These are phyloP conservation scores for Trifolium fragiferum DNA, from an alignment of 306 rosid species.

Conservation along the genomic window DNA sequence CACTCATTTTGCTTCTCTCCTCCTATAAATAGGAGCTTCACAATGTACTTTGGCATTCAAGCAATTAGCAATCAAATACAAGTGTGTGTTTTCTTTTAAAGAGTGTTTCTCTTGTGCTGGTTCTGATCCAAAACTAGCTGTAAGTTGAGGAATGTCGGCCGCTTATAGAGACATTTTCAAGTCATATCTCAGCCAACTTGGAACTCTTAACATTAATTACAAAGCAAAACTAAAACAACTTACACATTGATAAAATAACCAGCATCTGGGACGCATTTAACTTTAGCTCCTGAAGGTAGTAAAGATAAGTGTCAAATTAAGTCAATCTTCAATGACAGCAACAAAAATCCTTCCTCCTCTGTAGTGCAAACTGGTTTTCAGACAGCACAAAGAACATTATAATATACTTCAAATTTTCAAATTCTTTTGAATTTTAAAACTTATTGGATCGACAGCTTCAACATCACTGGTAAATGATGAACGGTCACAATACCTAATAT, in stretches of 20 bases:
- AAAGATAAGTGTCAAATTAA: constrained; percentile 39
- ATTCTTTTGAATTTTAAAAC: constrained; percentile 38
- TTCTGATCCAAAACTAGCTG: no score
- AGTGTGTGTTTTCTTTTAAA: no score
- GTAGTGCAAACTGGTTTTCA: constrained; percentile 79
- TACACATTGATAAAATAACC: constrained; percentile 85
- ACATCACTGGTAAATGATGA: constrained; percentile 90
- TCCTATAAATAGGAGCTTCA: no score
- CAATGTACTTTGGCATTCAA: no score
- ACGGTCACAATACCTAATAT: constrained; percentile 92
- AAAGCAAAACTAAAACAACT: constrained; percentile 37
- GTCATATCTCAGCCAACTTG: background rate
- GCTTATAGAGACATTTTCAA: background rate
- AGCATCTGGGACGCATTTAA: constrained; percentile 88
- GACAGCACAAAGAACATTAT: constrained; percentile 26
- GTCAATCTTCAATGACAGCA: constrained; percentile 63
- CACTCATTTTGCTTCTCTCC: no score
- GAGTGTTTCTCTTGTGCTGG: no score
- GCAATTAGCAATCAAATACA: no score
- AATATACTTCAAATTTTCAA: background rate
- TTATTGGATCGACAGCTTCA: constrained; percentile 70
- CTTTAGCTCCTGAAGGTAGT: constrained; percentile 61
- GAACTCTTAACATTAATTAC: background rate
- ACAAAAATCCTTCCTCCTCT: constrained; percentile 81
- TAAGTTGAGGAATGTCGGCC: no score